Evolutionary conservation across 306 rosid genomes (phyloP), one percentile per base, ranked within the genome.

Genomic region (Begonia fuchsioides): DNA sequence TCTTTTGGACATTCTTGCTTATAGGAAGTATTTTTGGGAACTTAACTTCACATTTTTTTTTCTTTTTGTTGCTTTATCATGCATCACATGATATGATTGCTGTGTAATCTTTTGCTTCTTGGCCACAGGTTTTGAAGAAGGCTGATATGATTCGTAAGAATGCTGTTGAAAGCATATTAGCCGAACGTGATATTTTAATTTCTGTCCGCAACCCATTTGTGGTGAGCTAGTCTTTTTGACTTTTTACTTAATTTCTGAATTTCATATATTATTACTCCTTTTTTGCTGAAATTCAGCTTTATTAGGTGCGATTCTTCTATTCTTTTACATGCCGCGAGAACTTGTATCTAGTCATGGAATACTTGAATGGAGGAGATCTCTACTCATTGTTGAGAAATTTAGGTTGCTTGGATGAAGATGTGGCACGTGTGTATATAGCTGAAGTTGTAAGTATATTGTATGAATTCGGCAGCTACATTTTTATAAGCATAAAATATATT

Each of bases 121-220:
- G 39, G 18, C 57, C 13, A 68, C 77, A 92, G 98, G 96, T 92
- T 71, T 86, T 92, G 58, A 85, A 77, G 68, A 92, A 92, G 72
- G 96, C 98, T 38, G 96, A 92, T 55, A 92, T 92, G 98, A 85
- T 92, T 51, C 96, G 98, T 7, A 92, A 92, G 74, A 92, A 92
- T 77, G 98, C 98, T 35, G 98, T 85, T 62, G 98, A 92, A 75
- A 92, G 98, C 79, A 92, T 92, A 62, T 66, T 92, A 69, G 98
- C 98, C 3, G 98, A 92, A 66, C 96, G 98, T 47, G 83, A 92
- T 77, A 92, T 92, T 70, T 73, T 92, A 82, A 92, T 92, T 65
- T 73, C 95, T 56, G 98, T 92, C 44, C 98, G 94, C 72, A 92
- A 92, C 64, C 98, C 87, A 69, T 92, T 92, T 82, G 98, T 92